phyloP scores from a whole-genome alignment of 2,329 filamentous ascomycete species.

The Fusarium phyllophilum region DNA sequence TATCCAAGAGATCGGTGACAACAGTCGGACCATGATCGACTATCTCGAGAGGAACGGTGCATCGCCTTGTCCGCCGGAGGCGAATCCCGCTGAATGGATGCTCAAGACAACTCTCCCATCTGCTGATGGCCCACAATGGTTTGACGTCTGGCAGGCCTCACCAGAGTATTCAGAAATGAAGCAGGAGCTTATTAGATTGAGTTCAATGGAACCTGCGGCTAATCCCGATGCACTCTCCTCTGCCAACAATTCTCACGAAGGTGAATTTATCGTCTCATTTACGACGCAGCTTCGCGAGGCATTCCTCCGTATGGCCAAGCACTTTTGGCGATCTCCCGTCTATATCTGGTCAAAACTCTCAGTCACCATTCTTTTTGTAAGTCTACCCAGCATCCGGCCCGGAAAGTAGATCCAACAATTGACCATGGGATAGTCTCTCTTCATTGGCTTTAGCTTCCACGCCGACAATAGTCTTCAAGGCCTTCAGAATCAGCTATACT shows the following conservation, averaged over 20 bases:
- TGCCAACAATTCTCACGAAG: not conserved
- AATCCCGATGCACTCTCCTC: not conserved
- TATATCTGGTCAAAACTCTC: conserved; percentile 66
- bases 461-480: conserved; percentile 65
- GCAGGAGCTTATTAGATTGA: conserved; percentile 23
- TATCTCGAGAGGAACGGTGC: conserved; percentile 73
- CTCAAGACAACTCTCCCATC: conserved; percentile 47
- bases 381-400: conserved; percentile 30
- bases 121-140: too few relatives aligned
- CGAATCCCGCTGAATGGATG: conserved; percentile 77
- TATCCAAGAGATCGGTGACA: conserved; percentile 45
- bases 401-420: too few relatives aligned
- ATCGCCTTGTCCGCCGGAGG: conserved; percentile 59
- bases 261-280: conserved; percentile 43
- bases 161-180: conserved; percentile 49
- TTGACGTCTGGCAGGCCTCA: conserved; percentile 32
- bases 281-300: conserved; percentile 47
- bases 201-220: too few relatives aligned
- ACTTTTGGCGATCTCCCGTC: conserved; percentile 56
- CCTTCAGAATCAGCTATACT: conserved; percentile 74
- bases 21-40: conserved; percentile 58
- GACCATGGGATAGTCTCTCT: too few relatives aligned
- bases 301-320: conserved; percentile 47
- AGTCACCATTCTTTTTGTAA: too few relatives aligned
- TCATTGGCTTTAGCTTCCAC: conserved; percentile 74